Percentiles rank a stretch among this genome's conserved stretches.
These are phyloP conservation scores for Boletellus deceptivus DNA, from an alignment of 1,284 basidiomycete species.

Conservation along the genomic window DNA sequence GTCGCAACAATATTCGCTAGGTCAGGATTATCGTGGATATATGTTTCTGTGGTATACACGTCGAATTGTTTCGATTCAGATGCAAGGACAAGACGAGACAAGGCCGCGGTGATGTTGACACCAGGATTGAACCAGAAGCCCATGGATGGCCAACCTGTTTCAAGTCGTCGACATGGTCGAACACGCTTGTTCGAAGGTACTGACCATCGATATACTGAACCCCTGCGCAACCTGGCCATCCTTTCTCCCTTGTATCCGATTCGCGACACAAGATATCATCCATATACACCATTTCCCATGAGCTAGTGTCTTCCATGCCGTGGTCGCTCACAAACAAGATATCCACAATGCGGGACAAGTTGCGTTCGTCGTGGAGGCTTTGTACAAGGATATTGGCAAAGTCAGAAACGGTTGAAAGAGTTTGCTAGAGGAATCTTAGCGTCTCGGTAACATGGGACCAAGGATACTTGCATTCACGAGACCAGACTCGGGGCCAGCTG, in stretches of 20 bases:
- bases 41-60: slow-evolving; percentile 71
- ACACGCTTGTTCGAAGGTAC: slow-evolving; percentile 6
- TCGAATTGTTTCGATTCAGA: slow-evolving; percentile 54
- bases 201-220: slow-evolving; percentile 21
- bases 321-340: slow-evolving; percentile 89
- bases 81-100: slow-evolving; percentile 50
- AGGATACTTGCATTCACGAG: slow-evolving; percentile 58
- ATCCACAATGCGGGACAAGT: slow-evolving; percentile 79
- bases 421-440: slow-evolving; percentile 42
- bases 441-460: neutral
- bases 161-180: neutral
- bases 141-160: slow-evolving; percentile 73
- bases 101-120: slow-evolving; percentile 52
- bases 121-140: slow-evolving; percentile 69
- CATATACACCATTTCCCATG: slow-evolving; percentile 73
- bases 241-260: slow-evolving; percentile 50
- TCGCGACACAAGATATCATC: slow-evolving; percentile 51
- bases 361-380: slow-evolving; percentile 51
- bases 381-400: slow-evolving; percentile 63
- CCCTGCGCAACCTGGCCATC: slow-evolving; percentile 22
- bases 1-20: slow-evolving; percentile 17
- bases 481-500: slow-evolving; percentile 66
- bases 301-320: slow-evolving; percentile 85
- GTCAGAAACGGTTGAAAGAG: slow-evolving; percentile 65
- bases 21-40: slow-evolving; percentile 1